Evolutionary conservation across 2,329 filamentous ascomycete genomes (phyloP).

Genomic region (Hypoxylon sp.): DNA sequence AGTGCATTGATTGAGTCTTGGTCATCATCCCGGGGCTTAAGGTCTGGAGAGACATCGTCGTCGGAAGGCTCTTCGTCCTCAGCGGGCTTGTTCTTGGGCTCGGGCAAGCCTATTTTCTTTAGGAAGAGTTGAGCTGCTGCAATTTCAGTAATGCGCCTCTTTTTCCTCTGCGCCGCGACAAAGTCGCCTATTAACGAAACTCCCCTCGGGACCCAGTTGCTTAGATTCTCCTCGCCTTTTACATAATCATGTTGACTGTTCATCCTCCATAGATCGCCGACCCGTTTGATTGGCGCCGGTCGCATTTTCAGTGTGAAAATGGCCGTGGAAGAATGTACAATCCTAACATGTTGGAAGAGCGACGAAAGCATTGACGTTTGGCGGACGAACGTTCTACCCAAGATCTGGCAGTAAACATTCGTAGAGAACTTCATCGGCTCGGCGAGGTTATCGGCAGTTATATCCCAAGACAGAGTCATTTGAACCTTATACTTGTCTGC

Average conservation of each 20-base stretch:
- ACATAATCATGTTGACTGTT: slow-evolving; percentile 95
- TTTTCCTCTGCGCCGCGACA: slow-evolving; percentile 76
- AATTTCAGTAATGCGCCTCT: slow-evolving; percentile 78
- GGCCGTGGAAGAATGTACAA: slow-evolving; percentile 85
- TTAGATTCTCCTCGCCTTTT: slow-evolving; percentile 90
- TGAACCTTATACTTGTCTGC: slow-evolving; percentile 93
- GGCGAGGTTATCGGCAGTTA: slow-evolving; percentile 83
- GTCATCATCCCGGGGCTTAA: slow-evolving; percentile 51
- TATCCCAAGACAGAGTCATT: slow-evolving; percentile 85
- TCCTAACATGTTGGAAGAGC: slow-evolving; percentile 83
- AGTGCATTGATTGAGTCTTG: slow-evolving; percentile 65
- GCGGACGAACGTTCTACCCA: slow-evolving; percentile 83
- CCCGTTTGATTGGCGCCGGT: slow-evolving; percentile 88
- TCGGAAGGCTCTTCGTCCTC: slow-evolving; percentile 51
- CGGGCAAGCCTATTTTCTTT: slow-evolving; percentile 63
- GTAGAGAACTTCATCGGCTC: slow-evolving; percentile 88
- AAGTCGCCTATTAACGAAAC: slow-evolving; percentile 92
- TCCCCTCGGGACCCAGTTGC: slow-evolving; percentile 85
- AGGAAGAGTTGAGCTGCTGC: slow-evolving; percentile 76
- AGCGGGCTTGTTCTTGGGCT: slow-evolving; percentile 48
- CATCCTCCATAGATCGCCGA: slow-evolving; percentile 95
- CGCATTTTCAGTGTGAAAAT: slow-evolving; percentile 89
- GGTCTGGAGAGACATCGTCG: slow-evolving; percentile 45
- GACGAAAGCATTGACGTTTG: slow-evolving; percentile 87
- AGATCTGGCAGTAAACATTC: slow-evolving; percentile 82